phyloP scores from a whole-genome alignment of 306 rosid species.

The Hippophae gyantsensis region DNA sequence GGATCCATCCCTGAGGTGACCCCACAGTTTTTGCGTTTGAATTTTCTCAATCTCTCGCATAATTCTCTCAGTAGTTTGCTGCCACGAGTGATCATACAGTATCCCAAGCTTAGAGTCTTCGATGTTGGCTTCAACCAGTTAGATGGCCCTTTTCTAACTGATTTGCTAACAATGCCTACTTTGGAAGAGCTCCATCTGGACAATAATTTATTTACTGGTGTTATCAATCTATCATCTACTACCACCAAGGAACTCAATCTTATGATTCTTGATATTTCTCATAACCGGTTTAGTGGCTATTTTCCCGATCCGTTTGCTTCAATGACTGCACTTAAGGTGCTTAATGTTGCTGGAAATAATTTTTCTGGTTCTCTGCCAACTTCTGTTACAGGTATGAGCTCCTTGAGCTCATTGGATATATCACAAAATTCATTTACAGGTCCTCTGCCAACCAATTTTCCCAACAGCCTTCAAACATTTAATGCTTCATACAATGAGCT shows the following conservation, averaged over 20 bases:
- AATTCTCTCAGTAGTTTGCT: slow-evolving; percentile 57
- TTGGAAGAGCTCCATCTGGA: slow-evolving; percentile 78
- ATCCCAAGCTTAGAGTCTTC: slow-evolving; percentile 76
- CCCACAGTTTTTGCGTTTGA: slow-evolving; percentile 78
- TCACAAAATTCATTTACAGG: slow-evolving; percentile 83
- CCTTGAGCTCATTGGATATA: slow-evolving; percentile 52
- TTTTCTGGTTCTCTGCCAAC: slow-evolving; percentile 91
- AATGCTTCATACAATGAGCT: slow-evolving; percentile 87
- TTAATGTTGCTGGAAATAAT: slow-evolving; percentile 75
- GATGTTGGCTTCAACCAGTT: slow-evolving; percentile 83
- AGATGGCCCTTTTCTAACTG: slow-evolving; percentile 47
- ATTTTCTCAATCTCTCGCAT: slow-evolving; percentile 64
- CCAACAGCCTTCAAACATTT: slow-evolving; percentile 42
- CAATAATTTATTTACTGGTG: slow-evolving; percentile 56
- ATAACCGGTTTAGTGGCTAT: slow-evolving; percentile 63
- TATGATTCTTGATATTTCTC: slow-evolving; percentile 74
- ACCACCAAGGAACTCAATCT: slow-evolving; percentile 50
- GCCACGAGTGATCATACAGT: slow-evolving; percentile 54
- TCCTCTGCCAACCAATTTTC: slow-evolving; percentile 62
- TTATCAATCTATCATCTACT: slow-evolving; percentile 47
- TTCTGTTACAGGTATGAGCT: slow-evolving; percentile 50
- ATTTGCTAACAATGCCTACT: slow-evolving; percentile 54
- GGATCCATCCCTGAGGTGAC: slow-evolving; percentile 73
- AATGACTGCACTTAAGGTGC: slow-evolving; percentile 47
- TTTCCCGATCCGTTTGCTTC: slow-evolving; percentile 74